Evolutionary conservation across 2,329 filamentous ascomycete genomes (phyloP).

Genomic region (Ascochyta pisi): DNA sequence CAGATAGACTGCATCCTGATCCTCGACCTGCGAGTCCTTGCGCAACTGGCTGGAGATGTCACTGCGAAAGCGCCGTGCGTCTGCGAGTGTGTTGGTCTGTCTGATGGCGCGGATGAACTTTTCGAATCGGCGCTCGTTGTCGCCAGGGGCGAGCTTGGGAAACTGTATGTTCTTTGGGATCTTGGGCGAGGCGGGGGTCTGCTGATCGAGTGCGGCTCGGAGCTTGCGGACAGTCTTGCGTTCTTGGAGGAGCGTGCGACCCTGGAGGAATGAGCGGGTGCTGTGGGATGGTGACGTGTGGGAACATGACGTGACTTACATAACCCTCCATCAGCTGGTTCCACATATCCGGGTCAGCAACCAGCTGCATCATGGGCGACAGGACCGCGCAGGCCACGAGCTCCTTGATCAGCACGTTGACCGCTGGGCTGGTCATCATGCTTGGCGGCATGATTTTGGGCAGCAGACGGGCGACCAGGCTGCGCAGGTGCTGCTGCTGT

Average conservation of each 20-base stretch:
- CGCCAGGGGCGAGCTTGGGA: slow-evolving; percentile 78
- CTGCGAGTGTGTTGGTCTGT: slow-evolving; percentile 87
- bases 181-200: slow-evolving; percentile 81
- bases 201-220: slow-evolving; percentile 89
- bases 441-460: slow-evolving; percentile 75
- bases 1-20: slow-evolving; percentile 84
- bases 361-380: slow-evolving; percentile 76
- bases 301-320: slow-evolving; percentile 43
- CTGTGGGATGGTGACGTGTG: too few relatives aligned
- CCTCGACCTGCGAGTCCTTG: slow-evolving; percentile 77
- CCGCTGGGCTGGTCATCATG: slow-evolving; percentile 79
- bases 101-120: slow-evolving; percentile 89
- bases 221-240: slow-evolving; percentile 93
- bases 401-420: slow-evolving; percentile 82
- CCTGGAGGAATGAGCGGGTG: slow-evolving; percentile 50
- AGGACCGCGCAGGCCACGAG: slow-evolving; percentile 93
- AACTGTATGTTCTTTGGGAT: slow-evolving; percentile 70
- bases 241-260: slow-evolving; percentile 87
- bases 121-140: slow-evolving; percentile 92
- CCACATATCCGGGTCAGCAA: slow-evolving; percentile 95
- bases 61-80: slow-evolving; percentile 89
- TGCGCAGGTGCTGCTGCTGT: slow-evolving; percentile 88
- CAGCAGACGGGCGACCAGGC: slow-evolving; percentile 73
- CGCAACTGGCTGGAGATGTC: slow-evolving; percentile 92
- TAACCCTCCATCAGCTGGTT: slow-evolving; percentile 94